Evolutionary conservation across 805 yeast species (phyloP).

Genomic region (Candida boleticola): DNA sequence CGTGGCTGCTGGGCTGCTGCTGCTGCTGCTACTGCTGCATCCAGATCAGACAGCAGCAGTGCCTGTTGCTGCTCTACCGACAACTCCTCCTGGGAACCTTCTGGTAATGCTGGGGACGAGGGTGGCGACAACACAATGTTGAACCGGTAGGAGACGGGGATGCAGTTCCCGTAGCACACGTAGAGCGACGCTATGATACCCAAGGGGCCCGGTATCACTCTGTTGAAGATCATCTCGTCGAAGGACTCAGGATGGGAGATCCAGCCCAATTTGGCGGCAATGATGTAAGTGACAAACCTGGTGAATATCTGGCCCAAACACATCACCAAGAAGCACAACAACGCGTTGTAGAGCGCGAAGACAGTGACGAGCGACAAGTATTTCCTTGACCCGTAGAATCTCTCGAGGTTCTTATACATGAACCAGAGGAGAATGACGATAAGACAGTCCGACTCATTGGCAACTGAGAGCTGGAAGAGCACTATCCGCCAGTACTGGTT

Average conservation of each 20-base stretch:
- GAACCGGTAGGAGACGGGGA: conserved; percentile 35
- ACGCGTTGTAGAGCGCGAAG: conserved; percentile 47
- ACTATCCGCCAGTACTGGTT: conserved; percentile 56
- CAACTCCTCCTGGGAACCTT: background rate
- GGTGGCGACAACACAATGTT: conserved; percentile 23
- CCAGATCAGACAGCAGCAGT: background rate
- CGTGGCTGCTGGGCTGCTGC: too few relatives aligned
- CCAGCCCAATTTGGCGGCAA: conserved; percentile 22
- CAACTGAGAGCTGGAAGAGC: conserved; percentile 49
- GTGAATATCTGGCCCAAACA: conserved; percentile 39
- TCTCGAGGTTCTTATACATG: conserved; percentile 54
- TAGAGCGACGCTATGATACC: conserved; percentile 40
- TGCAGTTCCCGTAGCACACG: conserved; percentile 34
- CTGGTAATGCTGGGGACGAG: conserved; percentile 14
- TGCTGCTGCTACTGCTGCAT: background rate
- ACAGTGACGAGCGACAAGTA: conserved; percentile 47
- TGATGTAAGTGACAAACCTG: conserved; percentile 37
- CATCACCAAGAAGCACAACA: conserved; percentile 35
- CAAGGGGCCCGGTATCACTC: conserved; percentile 38
- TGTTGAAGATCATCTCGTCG: conserved; percentile 30
- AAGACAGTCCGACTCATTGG: conserved; percentile 59
- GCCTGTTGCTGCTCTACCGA: background rate
- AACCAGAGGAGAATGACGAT: conserved; percentile 45
- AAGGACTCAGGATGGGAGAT: conserved; percentile 9
- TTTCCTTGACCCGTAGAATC: conserved; percentile 56